phyloP scores from a whole-genome alignment of 2,329 filamentous ascomycete species.

The Aspergillus carbonarius region DNA sequence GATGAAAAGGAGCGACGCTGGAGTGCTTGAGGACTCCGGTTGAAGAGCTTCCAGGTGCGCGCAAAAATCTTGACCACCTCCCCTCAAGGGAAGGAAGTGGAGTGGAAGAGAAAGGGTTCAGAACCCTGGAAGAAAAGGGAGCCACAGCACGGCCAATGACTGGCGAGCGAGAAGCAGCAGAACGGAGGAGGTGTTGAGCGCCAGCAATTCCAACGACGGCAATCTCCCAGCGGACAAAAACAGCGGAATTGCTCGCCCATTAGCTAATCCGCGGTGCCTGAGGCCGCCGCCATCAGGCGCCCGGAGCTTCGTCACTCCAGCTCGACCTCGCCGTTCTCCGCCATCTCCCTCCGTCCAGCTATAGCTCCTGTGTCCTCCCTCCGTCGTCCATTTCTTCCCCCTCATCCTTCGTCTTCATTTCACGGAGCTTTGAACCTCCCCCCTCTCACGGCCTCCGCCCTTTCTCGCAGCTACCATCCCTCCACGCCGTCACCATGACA shows the following conservation, averaged over 20 bases:
- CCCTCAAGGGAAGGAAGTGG: slow-evolving; percentile 24
- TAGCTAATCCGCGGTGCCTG: slow-evolving; percentile 14
- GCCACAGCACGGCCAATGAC: neutral
- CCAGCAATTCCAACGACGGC: neutral
- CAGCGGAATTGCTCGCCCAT: slow-evolving; percentile 16
- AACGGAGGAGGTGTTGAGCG: neutral
- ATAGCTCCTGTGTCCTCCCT: neutral
- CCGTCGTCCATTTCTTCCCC: neutral
- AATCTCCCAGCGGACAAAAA: slow-evolving; percentile 19
- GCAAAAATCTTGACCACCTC: slow-evolving; percentile 46
- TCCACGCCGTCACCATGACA: slow-evolving; percentile 65
- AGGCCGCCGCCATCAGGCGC: slow-evolving; percentile 34
- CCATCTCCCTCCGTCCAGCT: slow-evolving; percentile 25
- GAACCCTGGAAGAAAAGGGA: slow-evolving; percentile 5
- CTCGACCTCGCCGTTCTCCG: slow-evolving; percentile 30
- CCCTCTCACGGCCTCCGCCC: slow-evolving; percentile 5
- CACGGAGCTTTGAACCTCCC: neutral
- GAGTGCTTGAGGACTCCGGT: slow-evolving; percentile 44
- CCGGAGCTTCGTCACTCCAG: slow-evolving; percentile 46
- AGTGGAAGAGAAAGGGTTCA: slow-evolving; percentile 11
- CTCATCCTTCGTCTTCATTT: neutral
- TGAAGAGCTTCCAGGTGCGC: slow-evolving; percentile 42
- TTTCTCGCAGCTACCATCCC: slow-evolving; percentile 20
- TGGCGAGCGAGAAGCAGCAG: neutral
- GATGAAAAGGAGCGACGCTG: slow-evolving; percentile 45